Base-by-base conservation (phyloP, 352 stramenopile genomes). In the Globisporangium echinulatum region DNA sequence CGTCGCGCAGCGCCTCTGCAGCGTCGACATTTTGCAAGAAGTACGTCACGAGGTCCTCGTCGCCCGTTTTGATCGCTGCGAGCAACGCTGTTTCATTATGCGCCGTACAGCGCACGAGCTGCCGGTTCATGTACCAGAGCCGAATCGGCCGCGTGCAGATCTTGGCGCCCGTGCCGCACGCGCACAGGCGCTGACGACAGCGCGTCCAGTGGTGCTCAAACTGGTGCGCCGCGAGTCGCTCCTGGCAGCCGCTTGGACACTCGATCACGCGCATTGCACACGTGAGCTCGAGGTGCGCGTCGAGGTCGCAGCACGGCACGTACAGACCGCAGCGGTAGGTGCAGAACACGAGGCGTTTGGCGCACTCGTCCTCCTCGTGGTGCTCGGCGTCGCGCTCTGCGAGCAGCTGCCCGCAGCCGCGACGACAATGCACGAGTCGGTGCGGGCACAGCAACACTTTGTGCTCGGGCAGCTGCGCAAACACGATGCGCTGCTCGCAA, bases 21-120 rank as follows among this genome's bases (percentile, higher is more conserved):
- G 57, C 60, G 1, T 71, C 70, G 3, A 90, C 59, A 15, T 62
- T 77, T 39, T 84, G 69, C 7, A 91, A 52, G 9, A 93, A 79
- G 66, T 88, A 88, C 5, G 63, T 69, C 15, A 76, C 71, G 17
- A 91, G 63, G 25, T 91, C 82, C 2, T 88, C 49, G 54, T 93
- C 84, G 1, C 69, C 64, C 1, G 56, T 65, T 63, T 89, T 90
- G 11, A 93, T 38, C 10, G 84, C 81, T 65, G 71, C 85, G 13
- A 88, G 64, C 14, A 93, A 58, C 0, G 70, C 78, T 7, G 55
- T 87, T 59, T 86, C 76, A 0, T 62, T 46, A 51, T 93, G 84
- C 2, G 66, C 52, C n/a, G 64, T 60, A 64, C 84, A 93, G 7
- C 56, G 58, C 14, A 79, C 64, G 5, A 93, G 75, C 33, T 62